These are phyloP conservation scores for Aphanomyces cochlioides DNA, from an alignment of 352 stramenopile species.

Conservation along the genomic window DNA sequence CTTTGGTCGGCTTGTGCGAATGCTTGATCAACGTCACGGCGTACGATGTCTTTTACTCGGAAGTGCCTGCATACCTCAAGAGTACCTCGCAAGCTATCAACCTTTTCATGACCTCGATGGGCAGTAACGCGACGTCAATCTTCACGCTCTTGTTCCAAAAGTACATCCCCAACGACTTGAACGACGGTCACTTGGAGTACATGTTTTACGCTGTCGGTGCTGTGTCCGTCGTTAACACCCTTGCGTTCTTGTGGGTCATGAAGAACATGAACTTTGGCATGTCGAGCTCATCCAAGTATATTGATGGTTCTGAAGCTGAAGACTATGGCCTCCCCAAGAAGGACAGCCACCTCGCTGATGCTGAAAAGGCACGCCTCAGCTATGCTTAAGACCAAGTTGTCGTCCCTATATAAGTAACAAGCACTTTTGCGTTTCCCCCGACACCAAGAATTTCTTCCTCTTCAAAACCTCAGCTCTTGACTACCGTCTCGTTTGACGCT, in stretches of 20 bases:
- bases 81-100: constrained; percentile 55
- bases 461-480: too few relatives aligned
- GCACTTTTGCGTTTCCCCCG: too few relatives aligned
- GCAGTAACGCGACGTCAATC: constrained; percentile 51
- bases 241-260: constrained; percentile 50
- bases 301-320: too few relatives aligned
- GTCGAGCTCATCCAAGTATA: background rate
- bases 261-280: constrained; percentile 59
- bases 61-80: constrained; percentile 53
- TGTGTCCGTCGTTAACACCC: constrained; percentile 51
- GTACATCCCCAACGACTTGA: constrained; percentile 55
- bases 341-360: constrained; percentile 17
- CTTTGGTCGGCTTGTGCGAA: constrained; percentile 53
- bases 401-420: too few relatives aligned
- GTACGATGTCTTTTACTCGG: constrained; percentile 59
- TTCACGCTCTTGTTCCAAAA: constrained; percentile 64
- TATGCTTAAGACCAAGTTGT: background rate
- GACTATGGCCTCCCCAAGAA: background rate
- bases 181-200: constrained; percentile 63
- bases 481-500: too few relatives aligned
- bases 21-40: constrained; percentile 61
- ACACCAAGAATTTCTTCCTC: too few relatives aligned
- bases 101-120: constrained; percentile 56
- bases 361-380: background rate
- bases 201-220: constrained; percentile 58